These are phyloP conservation scores for Edaphochlamys debaryana DNA, from an alignment of 139 green algal genomes.

Conservation along the genomic window DNA sequence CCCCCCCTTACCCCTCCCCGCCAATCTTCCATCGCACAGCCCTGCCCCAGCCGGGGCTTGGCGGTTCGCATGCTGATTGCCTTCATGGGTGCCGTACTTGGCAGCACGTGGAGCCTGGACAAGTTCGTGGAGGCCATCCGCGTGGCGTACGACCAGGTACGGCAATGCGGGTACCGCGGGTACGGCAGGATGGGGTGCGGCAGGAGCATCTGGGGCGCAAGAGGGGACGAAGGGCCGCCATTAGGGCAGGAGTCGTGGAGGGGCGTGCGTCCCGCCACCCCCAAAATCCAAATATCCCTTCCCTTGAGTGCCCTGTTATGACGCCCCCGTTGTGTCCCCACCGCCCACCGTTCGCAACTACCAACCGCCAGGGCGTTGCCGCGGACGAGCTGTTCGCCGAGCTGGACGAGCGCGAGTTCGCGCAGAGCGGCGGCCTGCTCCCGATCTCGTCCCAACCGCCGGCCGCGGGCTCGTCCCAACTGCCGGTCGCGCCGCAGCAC, in stretches of 20 bases:
- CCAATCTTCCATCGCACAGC: no score
- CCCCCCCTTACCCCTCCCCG: no score
- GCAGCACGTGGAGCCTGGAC: constrained; percentile 43
- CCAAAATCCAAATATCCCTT: no score
- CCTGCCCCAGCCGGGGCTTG: constrained; percentile 24
- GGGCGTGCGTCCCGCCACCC: no score
- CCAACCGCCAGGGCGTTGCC: constrained; percentile 48
- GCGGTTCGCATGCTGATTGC: constrained; percentile 71
- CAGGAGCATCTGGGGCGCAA: no score
- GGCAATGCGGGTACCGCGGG: no score
- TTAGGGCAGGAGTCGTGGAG: no score
- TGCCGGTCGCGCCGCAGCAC: neutral
- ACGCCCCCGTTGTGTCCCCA: no score
- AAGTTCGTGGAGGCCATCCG: constrained; percentile 61
- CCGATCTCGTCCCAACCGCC: neutral
- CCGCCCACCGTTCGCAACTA: no score
- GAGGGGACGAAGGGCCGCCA: no score
- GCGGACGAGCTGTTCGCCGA: constrained; percentile 58
- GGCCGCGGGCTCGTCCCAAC: neutral
- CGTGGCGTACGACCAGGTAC: constrained; percentile 39
- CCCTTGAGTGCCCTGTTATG: no score
- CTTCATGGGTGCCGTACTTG: constrained; percentile 73
- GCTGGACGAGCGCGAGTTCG: constrained; percentile 60
- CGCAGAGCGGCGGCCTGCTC: constrained; percentile 62
- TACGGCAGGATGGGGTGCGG: no score